Evolutionary conservation across 1,284 basidiomycete species (phyloP).

Genomic region (Boletellus dicymbophilus): DNA sequence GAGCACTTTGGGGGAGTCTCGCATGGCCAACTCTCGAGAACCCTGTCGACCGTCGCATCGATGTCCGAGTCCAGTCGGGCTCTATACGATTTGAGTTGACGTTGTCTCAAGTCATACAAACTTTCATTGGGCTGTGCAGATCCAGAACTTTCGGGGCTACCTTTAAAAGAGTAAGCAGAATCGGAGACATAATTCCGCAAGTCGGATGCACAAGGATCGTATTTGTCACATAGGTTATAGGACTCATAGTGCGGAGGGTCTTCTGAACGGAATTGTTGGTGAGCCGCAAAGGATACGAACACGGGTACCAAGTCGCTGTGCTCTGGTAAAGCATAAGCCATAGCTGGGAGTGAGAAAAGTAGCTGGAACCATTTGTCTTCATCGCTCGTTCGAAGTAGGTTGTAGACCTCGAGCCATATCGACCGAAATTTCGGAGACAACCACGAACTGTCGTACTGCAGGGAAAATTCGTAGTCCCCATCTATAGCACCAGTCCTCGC

Average conservation of each 20-base stretch:
- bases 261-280: not conserved
- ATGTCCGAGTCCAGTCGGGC: not conserved
- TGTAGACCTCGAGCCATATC: constrained; percentile 34
- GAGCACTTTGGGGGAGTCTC: not conserved
- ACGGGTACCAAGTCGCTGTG: constrained; percentile 18
- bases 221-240: not conserved
- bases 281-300: not conserved
- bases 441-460: constrained; percentile 22
- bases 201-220: not conserved
- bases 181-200: not conserved
- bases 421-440: constrained; percentile 10
- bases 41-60: not conserved
- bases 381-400: constrained; percentile 22
- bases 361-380: constrained; percentile 21
- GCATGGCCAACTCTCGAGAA: not conserved
- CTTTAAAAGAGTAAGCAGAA: not conserved
- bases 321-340: constrained; percentile 25
- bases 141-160: not conserved
- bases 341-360: constrained; percentile 32
- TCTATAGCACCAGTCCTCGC: not conserved
- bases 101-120: not conserved
- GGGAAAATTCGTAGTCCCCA: not conserved
- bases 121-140: not conserved
- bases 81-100: not conserved
- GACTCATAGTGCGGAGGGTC: not conserved